phyloP scores from a whole-genome alignment of 1,284 basidiomycete species.

The Phenoliferia sp. region DNA sequence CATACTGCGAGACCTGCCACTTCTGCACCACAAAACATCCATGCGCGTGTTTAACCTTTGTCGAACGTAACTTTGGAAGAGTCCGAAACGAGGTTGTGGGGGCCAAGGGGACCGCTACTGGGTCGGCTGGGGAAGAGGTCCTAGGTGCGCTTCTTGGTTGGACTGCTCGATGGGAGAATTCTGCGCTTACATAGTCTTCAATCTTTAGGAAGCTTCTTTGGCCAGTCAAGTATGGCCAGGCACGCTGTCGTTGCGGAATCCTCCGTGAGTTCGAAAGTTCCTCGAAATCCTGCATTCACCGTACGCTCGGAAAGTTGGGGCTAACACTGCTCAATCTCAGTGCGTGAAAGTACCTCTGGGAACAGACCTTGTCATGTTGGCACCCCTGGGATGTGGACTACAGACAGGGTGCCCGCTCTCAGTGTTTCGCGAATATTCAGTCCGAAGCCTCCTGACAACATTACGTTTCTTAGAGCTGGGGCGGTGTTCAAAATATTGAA shows the following conservation, averaged over 20 bases:
- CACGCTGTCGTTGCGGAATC: constrained; percentile 32
- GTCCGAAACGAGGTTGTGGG: constrained; percentile 6
- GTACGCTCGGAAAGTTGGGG: too few relatives aligned
- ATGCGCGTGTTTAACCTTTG: constrained; percentile 15
- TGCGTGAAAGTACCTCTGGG: constrained; percentile 10
- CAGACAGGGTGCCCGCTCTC: constrained; percentile 7
- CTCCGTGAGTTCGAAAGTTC: constrained; percentile 6
- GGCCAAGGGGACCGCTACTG: not conserved
- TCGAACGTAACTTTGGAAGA: constrained; percentile 22
- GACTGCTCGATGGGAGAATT: too few relatives aligned
- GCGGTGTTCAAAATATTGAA: constrained; percentile 24
- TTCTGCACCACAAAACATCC: constrained; percentile 12
- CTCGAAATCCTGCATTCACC: too few relatives aligned
- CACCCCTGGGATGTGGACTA: constrained; percentile 25
- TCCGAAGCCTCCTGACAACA: not conserved
- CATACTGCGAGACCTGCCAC: constrained; percentile 17
- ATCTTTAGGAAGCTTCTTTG: constrained; percentile 27
- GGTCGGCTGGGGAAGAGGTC: not conserved
- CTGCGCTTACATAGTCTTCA: not conserved
- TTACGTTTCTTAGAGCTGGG: constrained; percentile 8
- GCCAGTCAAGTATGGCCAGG: constrained; percentile 30
- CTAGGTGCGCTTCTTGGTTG: not conserved
- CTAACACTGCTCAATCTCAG: too few relatives aligned
- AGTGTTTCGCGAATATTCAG: too few relatives aligned
- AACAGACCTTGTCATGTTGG: constrained; percentile 24